Evolutionary conservation across 1,284 basidiomycete species (phyloP).

Genomic region (Papiliotrema laurentii): DNA sequence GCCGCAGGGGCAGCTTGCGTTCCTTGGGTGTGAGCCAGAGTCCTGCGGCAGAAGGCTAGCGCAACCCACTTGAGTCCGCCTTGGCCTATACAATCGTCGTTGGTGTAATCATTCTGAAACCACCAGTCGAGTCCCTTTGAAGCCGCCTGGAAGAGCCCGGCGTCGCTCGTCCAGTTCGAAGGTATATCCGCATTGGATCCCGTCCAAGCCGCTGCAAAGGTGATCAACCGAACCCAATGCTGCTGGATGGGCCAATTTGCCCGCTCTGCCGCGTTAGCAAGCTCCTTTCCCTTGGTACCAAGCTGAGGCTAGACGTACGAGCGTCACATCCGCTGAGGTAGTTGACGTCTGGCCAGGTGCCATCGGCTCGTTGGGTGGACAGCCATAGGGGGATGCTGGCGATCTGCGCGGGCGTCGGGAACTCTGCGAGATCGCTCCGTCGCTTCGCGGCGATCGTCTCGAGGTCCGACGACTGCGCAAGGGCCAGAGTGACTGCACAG

Average conservation of each 20-base stretch:
- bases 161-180: conserved; percentile 48
- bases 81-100: conserved; percentile 54
- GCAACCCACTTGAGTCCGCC: conserved; percentile 46
- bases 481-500: too few species aligned
- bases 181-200: conserved; percentile 50
- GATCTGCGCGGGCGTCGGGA: conserved; percentile 8
- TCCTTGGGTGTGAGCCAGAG: conserved; percentile 4
- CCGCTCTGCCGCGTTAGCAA: conserved; percentile 30
- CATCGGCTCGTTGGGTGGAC: conserved; percentile 41
- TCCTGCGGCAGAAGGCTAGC: conserved; percentile 11
- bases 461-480: neutral
- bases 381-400: conserved; percentile 13
- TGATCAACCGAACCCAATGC: conserved; percentile 59
- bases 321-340: conserved; percentile 60
- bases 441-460: conserved; percentile 12
- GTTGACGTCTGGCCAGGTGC: conserved; percentile 59
- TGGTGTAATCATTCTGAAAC: conserved; percentile 60
- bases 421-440: conserved; percentile 17
- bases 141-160: conserved; percentile 49
- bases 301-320: conserved; percentile 24
- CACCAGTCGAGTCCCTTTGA: conserved; percentile 59
- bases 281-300: neutral
- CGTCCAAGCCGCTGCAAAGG: conserved; percentile 58
- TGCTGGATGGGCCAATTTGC: conserved; percentile 64
- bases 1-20: conserved; percentile 20